phyloP scores from a whole-genome alignment of 1,284 basidiomycete genomes.

The Ustilago xerochloae region DNA sequence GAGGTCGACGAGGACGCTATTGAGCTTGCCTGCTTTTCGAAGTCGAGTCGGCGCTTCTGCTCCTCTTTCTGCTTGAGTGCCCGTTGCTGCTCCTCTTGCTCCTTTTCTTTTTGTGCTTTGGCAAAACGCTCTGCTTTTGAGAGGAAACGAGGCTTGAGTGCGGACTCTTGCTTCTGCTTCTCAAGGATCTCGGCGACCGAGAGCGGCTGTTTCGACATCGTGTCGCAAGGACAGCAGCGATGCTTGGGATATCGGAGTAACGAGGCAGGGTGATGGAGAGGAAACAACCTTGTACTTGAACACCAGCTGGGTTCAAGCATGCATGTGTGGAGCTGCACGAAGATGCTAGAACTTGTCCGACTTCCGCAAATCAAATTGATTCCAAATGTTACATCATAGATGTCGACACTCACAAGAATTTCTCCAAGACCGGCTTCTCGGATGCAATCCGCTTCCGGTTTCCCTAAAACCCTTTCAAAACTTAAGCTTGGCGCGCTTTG shows the following conservation, averaged over 20 bases:
- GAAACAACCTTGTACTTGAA: not conserved
- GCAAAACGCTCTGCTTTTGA: conserved; percentile 56
- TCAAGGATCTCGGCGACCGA: conserved; percentile 58
- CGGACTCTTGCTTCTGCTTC: conserved; percentile 47
- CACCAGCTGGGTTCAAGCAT: not conserved
- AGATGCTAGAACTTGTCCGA: conserved; percentile 1
- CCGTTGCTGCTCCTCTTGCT: conserved; percentile 35
- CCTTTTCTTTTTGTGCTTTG: conserved; percentile 44
- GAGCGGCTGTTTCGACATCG: conserved; percentile 47
- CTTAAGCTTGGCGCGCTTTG: too few species aligned
- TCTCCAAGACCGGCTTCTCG: too few species aligned
- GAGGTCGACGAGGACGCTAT: conserved; percentile 20
- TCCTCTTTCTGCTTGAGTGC: conserved; percentile 73
- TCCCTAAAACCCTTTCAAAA: too few species aligned
- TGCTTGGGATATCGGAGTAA: too few species aligned
- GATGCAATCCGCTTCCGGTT: too few species aligned
- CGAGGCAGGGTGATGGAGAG: not conserved
- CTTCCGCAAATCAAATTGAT: not conserved
- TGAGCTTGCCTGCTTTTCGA: conserved; percentile 74
- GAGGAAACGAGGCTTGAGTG: conserved; percentile 58
- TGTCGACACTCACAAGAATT: not conserved
- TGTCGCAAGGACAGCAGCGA: not conserved
- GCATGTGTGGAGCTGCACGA: conserved; percentile 5
- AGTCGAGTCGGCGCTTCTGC: conserved; percentile 74
- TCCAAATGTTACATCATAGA: not conserved